These are phyloP conservation scores for Picochlorum sp. DNA, from an alignment of 139 green algal species.

Conservation along the genomic window DNA sequence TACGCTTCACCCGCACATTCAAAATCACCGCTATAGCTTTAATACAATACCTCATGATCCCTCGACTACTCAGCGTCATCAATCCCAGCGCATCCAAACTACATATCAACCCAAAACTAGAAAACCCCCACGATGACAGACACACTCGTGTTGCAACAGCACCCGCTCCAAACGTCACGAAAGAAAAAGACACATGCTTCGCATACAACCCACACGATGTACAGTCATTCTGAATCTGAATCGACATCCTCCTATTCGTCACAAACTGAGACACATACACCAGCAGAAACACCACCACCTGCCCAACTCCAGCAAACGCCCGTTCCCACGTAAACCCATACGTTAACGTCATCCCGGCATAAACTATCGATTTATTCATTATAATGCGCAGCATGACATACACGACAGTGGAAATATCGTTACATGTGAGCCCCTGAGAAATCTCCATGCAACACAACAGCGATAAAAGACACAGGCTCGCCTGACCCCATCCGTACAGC, in stretches of 20 bases:
- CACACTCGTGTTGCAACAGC: background rate
- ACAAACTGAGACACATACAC: slow-evolving; percentile 92
- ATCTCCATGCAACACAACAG: too few relatives aligned
- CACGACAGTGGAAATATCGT: background rate
- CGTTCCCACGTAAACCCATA: slow-evolving; percentile 79
- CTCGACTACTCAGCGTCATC: background rate
- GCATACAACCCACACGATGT: background rate
- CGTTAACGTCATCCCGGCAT: slow-evolving; percentile 7
- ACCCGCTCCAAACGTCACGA: background rate
- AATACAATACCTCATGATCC: background rate
- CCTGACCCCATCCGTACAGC: too few relatives aligned
- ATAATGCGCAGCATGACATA: background rate
- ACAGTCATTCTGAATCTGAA: slow-evolving; percentile 3
- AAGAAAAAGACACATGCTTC: background rate
- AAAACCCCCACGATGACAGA: background rate
- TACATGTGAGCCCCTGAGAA: too few relatives aligned
- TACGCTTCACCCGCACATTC: background rate
- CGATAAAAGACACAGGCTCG: too few relatives aligned
- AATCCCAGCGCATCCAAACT: background rate
- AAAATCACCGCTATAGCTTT: background rate
- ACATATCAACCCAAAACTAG: background rate
- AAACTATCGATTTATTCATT: background rate
- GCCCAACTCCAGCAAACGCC: slow-evolving; percentile 68
- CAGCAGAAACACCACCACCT: slow-evolving; percentile 67
- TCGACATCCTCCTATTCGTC: slow-evolving; percentile 69